Percentiles rank a stretch among this genome's conserved stretches.
These are phyloP conservation scores for Aquilaria malaccensis DNA, from an alignment of 345 rosid genomes.

Conservation along the genomic window DNA sequence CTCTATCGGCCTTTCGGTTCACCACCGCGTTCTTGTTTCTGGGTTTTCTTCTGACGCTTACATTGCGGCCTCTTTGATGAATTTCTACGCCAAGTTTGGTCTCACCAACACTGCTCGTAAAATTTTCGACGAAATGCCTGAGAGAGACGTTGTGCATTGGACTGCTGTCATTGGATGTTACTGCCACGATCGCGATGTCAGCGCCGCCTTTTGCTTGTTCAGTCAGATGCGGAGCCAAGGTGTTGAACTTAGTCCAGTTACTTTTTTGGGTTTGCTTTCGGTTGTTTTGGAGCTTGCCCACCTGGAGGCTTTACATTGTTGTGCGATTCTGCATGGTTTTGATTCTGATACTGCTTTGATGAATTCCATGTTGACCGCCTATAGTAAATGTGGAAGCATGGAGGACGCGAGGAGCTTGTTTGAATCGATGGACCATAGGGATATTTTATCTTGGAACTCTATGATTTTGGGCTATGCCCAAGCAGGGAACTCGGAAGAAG, in stretches of 20 bases:
- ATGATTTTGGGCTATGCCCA: constrained; percentile 41
- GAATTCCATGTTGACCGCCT: constrained; percentile 41
- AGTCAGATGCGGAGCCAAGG: constrained; percentile 38
- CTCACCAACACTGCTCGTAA: constrained; percentile 25
- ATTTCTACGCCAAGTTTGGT: constrained; percentile 31
- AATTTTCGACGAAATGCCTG: constrained; percentile 45
- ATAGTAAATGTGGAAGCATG: constrained; percentile 34
- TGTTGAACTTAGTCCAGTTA: constrained; percentile 44
- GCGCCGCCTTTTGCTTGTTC: constrained; percentile 26
- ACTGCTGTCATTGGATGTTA: constrained; percentile 49
- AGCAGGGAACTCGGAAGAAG: constrained; percentile 29
- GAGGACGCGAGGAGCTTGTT: constrained; percentile 40
- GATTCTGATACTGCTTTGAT: constrained; percentile 22
- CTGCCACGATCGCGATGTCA: constrained; percentile 26
- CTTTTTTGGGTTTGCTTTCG: constrained; percentile 38
- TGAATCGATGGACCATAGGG: constrained; percentile 37
- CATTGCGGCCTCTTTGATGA: constrained; percentile 42
- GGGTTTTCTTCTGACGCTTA: constrained; percentile 55
- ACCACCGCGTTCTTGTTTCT: constrained; percentile 31
- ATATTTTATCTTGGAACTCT: constrained; percentile 52
- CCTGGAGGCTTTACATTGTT: constrained; percentile 44
- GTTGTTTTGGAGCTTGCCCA: constrained; percentile 30
- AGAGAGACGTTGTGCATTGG: constrained; percentile 39
- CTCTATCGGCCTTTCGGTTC: constrained; percentile 39
- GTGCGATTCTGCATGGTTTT: constrained; percentile 37